phyloP scores from a whole-genome alignment of 306 rosid genomes.

The Begonia fuchsioides region DNA sequence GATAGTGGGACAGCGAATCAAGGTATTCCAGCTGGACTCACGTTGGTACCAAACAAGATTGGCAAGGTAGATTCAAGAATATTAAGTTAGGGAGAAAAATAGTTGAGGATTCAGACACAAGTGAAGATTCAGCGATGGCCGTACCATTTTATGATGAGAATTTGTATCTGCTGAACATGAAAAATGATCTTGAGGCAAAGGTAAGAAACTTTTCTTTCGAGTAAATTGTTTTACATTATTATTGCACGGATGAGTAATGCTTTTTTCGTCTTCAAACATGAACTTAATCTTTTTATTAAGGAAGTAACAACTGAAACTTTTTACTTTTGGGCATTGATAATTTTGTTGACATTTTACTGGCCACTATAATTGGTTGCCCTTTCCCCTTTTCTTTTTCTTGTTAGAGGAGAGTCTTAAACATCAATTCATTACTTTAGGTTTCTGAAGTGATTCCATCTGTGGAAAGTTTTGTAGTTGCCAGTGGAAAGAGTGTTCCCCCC shows the following conservation, averaged over 20 bases:
- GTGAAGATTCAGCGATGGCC: conserved; percentile 50
- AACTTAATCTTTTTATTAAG: no score
- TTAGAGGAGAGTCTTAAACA: not conserved
- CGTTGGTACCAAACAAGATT: conserved; percentile 67
- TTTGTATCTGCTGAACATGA: conserved; percentile 60
- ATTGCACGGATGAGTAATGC: no score
- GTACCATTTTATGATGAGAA: conserved; percentile 77
- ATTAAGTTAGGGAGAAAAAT: conserved; percentile 63
- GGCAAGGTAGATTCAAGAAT: conserved; percentile 73
- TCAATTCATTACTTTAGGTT: conserved; percentile 24
- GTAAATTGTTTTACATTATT: no score
- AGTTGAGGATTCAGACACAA: conserved; percentile 49
- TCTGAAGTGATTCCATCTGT: conserved; percentile 54
- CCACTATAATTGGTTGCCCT: not conserved
- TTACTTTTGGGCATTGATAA: no score
- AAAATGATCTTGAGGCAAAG: conserved; percentile 76
- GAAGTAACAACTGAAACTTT: no score
- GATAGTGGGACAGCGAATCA: conserved; percentile 34
- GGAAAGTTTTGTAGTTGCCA: conserved; percentile 47
- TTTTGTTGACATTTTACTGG: no score
- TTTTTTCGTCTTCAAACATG: no score
- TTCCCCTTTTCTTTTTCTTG: conserved; percentile 1
- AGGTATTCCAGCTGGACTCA: conserved; percentile 56
- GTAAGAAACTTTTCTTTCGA: conserved; percentile 29
- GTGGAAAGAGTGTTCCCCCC: conserved; percentile 53